phyloP scores from a whole-genome alignment of 495 filamentous ascomycete species.

The Penicillium alfredii region DNA sequence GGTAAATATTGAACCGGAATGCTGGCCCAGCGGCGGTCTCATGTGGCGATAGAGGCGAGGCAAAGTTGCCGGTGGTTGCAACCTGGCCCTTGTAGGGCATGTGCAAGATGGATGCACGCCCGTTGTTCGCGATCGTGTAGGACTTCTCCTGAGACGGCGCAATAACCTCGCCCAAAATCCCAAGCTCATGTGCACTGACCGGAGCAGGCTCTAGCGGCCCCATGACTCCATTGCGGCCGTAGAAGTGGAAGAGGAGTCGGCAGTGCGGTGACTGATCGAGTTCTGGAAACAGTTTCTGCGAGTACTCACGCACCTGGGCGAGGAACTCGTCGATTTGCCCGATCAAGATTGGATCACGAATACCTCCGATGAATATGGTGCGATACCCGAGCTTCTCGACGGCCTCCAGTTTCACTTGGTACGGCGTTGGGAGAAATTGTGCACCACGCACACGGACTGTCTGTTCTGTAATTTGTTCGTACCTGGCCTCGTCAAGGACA shows the following conservation, averaged over 20 bases:
- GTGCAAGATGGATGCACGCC: slow-evolving; percentile 33
- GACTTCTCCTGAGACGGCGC: slow-evolving; percentile 38
- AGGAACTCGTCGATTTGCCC: slow-evolving; percentile 31
- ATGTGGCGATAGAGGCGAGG: slow-evolving; percentile 29
- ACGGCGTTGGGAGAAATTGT: slow-evolving; percentile 28
- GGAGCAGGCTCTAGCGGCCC: slow-evolving; percentile 9
- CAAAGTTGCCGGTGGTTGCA: slow-evolving; percentile 42
- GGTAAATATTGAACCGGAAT: slow-evolving; percentile 42
- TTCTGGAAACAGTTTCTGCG: slow-evolving; percentile 17
- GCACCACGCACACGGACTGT: slow-evolving; percentile 34
- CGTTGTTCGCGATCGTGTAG: slow-evolving; percentile 29
- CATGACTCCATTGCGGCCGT: slow-evolving; percentile 28
- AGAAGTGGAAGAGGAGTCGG: slow-evolving; percentile 36
- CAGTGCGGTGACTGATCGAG: slow-evolving; percentile 9
- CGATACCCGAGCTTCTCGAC: slow-evolving; percentile 35
- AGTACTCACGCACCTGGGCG: slow-evolving; percentile 18
- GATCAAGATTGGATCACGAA: slow-evolving; percentile 45
- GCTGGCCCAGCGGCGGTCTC: slow-evolving; percentile 34
- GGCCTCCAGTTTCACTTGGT: slow-evolving; percentile 44
- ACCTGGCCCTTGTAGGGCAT: slow-evolving; percentile 39
- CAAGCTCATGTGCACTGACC: slow-evolving; percentile 22
- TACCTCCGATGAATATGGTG: slow-evolving; percentile 39
- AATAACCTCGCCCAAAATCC: slow-evolving; percentile 37
- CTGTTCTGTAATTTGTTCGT: slow-evolving; percentile 35
- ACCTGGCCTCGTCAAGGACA: slow-evolving; percentile 28